Percentiles rank a stretch among this genome's conserved stretches.
phyloP scores from a whole-genome alignment of 495 filamentous ascomycete species.

The Xylaria scruposa region DNA sequence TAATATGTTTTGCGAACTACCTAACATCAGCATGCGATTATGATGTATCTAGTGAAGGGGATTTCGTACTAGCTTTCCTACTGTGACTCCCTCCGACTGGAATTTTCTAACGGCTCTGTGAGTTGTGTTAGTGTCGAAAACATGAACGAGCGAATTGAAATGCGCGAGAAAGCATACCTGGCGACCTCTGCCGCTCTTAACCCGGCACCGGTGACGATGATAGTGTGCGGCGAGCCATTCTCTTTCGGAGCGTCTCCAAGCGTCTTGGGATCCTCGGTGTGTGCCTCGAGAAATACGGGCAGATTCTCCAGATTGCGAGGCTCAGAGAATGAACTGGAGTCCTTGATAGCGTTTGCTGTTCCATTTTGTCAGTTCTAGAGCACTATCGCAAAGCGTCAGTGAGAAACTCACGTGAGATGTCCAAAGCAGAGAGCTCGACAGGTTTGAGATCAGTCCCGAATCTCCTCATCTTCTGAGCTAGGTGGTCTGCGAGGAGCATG shows the following conservation, averaged over 20 bases:
- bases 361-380: not conserved
- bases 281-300: conserved; percentile 75
- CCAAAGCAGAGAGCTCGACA: conserved; percentile 81
- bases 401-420: conserved; percentile 71
- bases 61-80: conserved; percentile 74
- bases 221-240: conserved; percentile 83
- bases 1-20: conserved; percentile 95
- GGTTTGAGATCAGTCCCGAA: conserved; percentile 79
- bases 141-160: not conserved
- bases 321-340: conserved; percentile 76
- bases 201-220: conserved; percentile 80
- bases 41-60: not conserved
- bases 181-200: conserved; percentile 81
- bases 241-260: conserved; percentile 68
- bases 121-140: conserved; percentile 22
- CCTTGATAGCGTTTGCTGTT: conserved; percentile 54
- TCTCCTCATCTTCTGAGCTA: conserved; percentile 77
- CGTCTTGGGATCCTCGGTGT: conserved; percentile 59
- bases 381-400: not conserved
- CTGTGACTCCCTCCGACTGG: conserved; percentile 73
- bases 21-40: not conserved
- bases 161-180: conserved; percentile 53
- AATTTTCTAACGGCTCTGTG: conserved; percentile 74
- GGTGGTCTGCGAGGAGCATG: conserved; percentile 81
- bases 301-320: conserved; percentile 70